Evolutionary conservation across 371 early-diverging fungal species (phyloP), one percentile per base, ranked within the genome.

Genomic region (Rhizopus stolonifer): DNA sequence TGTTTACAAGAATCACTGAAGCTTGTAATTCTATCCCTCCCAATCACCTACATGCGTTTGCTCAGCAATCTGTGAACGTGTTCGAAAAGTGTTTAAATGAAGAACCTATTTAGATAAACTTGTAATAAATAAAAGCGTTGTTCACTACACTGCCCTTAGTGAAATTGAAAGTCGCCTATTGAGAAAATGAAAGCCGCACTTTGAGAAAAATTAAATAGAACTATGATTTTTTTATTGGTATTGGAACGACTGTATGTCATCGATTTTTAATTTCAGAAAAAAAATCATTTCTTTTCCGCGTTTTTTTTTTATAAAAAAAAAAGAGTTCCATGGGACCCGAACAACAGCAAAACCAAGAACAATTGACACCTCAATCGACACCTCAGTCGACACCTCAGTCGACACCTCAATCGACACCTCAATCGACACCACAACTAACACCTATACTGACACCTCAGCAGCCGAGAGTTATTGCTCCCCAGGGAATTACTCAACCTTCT

Each of bases 81-180:
- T 55, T 54, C 34, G 54, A 47, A 42, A 49, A 36, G 31, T 51
- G 51, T 39, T 50, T 49, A 13, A 56, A 56, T 56, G 33, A 45
- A 36, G 38, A 56, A 36, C 60, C 43, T 52, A 31, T 44, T 44
- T 43, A 31, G 40, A 32, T 43, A 43, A 52, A 52, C 40, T 18
- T 26, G 24, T 24, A 51, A 42, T 40, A 40, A 26, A 40, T 40
- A 24, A 29, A 26, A 46, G 24, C 26, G 48, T 42, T 38, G 43
- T 46, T 39, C 26, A 55, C 46, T 11, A 34, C 36, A 6, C 36
- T 6, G 6, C 36, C 36, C n/a, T 34, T 34, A 4, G 13, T 11
- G n/a, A 29, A 29, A n/a, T n/a, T 29, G 10, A 29, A 29, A 29
- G 10, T 10, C 29, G 29, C 29, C 29, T 10, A 6, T 45, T 23